These are phyloP conservation scores for Termitomyces sp. DNA, from an alignment of 768 basidiomycete species.

Conservation along the genomic window DNA sequence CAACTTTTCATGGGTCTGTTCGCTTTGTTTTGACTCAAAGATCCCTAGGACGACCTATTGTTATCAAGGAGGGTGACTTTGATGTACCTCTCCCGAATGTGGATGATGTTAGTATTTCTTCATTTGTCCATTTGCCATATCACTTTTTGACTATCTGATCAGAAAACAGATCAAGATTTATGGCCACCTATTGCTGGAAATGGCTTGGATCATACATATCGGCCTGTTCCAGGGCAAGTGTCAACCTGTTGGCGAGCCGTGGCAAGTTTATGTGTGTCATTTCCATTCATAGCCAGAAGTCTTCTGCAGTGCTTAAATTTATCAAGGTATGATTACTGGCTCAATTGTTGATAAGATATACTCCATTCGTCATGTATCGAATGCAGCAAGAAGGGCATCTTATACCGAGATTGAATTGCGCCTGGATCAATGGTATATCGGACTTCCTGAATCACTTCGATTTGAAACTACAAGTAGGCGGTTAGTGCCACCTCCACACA, in stretches of 20 bases:
- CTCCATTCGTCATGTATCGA: slow-evolving; percentile 51
- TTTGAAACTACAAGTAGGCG: slow-evolving; percentile 53
- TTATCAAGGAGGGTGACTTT: slow-evolving; percentile 65
- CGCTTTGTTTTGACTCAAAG: slow-evolving; percentile 5
- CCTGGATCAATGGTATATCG: slow-evolving; percentile 70
- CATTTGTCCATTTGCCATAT: background rate
- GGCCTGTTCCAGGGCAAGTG: slow-evolving; percentile 38
- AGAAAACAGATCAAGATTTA: slow-evolving; percentile 53
- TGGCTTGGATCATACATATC: slow-evolving; percentile 33
- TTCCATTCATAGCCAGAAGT: background rate
- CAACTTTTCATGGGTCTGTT: slow-evolving; percentile 8
- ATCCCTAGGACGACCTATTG: slow-evolving; percentile 52
- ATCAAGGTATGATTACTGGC: slow-evolving; percentile 58
- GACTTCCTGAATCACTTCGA: slow-evolving; percentile 57
- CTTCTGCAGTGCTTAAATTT: background rate
- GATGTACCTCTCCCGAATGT: slow-evolving; percentile 59
- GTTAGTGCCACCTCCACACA: slow-evolving; percentile 52
- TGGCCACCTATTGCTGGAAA: slow-evolving; percentile 46
- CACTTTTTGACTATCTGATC: slow-evolving; percentile 4
- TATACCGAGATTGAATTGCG: slow-evolving; percentile 55
- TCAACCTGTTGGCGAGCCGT: slow-evolving; percentile 53
- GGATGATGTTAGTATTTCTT: slow-evolving; percentile 35
- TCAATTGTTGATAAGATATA: slow-evolving; percentile 64
- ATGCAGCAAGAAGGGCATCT: slow-evolving; percentile 39
- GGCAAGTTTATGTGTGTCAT: slow-evolving; percentile 49